Base-by-base conservation (phyloP, 2,329 filamentous ascomycete species). In the Ceratocystis harringtonii region DNA sequence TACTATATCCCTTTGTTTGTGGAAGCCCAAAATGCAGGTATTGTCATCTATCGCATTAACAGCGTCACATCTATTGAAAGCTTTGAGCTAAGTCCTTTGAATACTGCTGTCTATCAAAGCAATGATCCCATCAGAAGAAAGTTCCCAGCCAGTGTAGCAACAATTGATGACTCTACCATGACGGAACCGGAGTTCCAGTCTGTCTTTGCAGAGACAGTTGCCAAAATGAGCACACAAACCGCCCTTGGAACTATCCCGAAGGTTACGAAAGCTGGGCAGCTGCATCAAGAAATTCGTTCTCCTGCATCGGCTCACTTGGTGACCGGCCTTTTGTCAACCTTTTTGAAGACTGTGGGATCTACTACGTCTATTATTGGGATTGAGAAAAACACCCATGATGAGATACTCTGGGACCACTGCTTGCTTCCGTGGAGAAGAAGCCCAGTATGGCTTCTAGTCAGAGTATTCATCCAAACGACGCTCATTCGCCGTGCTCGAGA, bases 371-470 rank as follows among this genome's bases (percentile, higher is more conserved):
- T 69, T 0, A 5, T 61, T 0, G 72, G 73, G 0, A 74, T 84
- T n/a, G 72, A 68, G 55, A 85, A 85, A 66, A 74, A 79, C 36
- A 80, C 79, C 0, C 77, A 80, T 1, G 81, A 85, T 48, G 81
- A 85, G 15, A 76, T 83, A 0, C 65, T 80, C 8, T 83, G 75
- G 73, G 67, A 69, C 1, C 60, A 66, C 1, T 61, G 62, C 10
- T 50, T 63, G 2, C 30, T 65, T 1, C 79, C 78, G 0, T 84
- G 81, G 82, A 73, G 77, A 10, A 72, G 79, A 57, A 84, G 81
- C 12, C 74, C 81, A 0, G 66, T 80, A 0, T 86, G 81, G 81
- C 73, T 85, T 0, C 72, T 84, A 0, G 65, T 85, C 2, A 79
- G 82, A 0, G 80, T 83, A 0, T 70, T 75, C 0, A 67, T 83